Percentiles rank a stretch among this genome's conserved stretches.
phyloP scores from a whole-genome alignment of 208 protist genomes.

The Polymyxa betae region DNA sequence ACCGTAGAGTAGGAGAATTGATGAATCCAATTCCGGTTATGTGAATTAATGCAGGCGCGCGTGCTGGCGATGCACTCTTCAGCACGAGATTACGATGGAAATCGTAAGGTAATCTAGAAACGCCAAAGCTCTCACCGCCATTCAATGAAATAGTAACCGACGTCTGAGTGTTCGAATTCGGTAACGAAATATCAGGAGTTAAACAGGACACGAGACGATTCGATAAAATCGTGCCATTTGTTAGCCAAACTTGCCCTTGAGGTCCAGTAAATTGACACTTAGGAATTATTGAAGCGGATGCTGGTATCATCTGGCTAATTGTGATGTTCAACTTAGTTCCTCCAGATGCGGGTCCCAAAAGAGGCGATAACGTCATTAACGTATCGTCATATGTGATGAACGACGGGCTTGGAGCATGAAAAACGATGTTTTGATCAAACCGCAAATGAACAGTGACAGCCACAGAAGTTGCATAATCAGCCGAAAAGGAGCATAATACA shows the following conservation, averaged over 20 bases:
- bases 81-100: neutral
- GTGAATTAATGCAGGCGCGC: neutral
- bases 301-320: neutral
- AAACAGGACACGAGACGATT: neutral
- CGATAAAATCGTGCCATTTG: neutral
- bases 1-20: neutral
- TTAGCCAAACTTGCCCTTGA: neutral
- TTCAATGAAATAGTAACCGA: neutral
- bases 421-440: neutral
- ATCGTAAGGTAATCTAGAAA: neutral
- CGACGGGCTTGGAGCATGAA: neutral
- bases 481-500: neutral
- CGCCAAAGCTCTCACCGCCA: neutral
- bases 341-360: neutral
- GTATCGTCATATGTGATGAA: slow-evolving; percentile 24
- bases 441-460: neutral
- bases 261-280: neutral
- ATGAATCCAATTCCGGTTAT: neutral
- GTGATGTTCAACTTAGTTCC: neutral
- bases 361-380: neutral
- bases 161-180: neutral
- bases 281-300: neutral
- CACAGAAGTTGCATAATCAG: neutral
- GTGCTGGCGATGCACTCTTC: neutral
- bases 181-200: neutral